A percentile compares a stretch with the other conserved stretches of the same genome.
Conservation (phyloP, 2,329 filamentous ascomycete genomes). For the Cylindrodendrum hubeiense region DNA sequence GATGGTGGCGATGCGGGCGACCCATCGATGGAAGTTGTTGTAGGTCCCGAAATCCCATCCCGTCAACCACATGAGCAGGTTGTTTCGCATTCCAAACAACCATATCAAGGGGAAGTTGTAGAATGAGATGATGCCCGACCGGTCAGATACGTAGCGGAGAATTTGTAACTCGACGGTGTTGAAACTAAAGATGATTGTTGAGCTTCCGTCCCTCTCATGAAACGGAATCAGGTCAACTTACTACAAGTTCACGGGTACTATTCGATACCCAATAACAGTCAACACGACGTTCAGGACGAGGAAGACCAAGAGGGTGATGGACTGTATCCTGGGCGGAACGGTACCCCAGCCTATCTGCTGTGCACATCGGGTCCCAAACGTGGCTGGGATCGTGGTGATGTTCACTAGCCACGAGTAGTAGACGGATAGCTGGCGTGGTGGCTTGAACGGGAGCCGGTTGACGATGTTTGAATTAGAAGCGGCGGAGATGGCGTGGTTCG, state of each 20-base stretch:
- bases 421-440: background rate
- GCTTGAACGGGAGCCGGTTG: conserved; percentile 3
- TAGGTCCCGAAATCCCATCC: conserved; percentile 77
- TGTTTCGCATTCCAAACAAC: conserved; percentile 77
- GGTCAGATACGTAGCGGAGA: conserved; percentile 70
- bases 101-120: conserved; percentile 74
- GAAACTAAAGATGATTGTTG: conserved; percentile 47
- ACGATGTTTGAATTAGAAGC: conserved; percentile 16
- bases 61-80: conserved; percentile 74
- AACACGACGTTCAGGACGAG: conserved; percentile 53
- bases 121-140: conserved; percentile 73
- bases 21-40: conserved; percentile 76
- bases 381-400: conserved; percentile 54
- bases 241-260: conserved; percentile 56
- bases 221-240: conserved; percentile 37
- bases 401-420: conserved; percentile 47
- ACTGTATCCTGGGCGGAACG: conserved; percentile 58
- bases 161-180: conserved; percentile 49
- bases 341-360: conserved; percentile 60
- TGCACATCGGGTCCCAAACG: conserved; percentile 57
- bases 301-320: conserved; percentile 54
- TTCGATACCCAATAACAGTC: conserved; percentile 52
- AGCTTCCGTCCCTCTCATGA: background rate
- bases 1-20: conserved; percentile 71
- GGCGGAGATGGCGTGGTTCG: conserved; percentile 44